Evolutionary conservation across 441 rosid species (phyloP).

Genomic region (Rhodomyrtus psidioides): DNA sequence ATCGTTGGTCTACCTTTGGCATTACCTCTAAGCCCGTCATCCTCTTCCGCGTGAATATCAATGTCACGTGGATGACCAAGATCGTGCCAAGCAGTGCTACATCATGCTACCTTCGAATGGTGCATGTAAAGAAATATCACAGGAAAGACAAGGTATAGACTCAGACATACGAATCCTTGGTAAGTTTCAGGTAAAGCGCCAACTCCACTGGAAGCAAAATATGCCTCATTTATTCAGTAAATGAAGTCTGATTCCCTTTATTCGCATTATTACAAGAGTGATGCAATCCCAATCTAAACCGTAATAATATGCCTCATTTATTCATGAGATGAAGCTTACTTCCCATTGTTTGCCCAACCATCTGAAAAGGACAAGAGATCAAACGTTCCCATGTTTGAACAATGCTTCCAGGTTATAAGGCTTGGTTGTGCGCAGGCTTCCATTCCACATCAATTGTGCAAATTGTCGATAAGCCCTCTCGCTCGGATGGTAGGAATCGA

Average conservation of each 20-base stretch:
- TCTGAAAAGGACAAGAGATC: not conserved
- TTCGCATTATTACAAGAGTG: not conserved
- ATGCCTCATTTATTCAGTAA: not conserved
- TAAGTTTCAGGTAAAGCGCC: not conserved
- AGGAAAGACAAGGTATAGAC: not conserved
- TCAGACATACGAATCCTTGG: not conserved
- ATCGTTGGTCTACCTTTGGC: no score
- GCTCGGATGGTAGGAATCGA: slow-evolving; percentile 4
- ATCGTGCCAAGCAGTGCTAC: no score
- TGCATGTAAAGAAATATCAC: not conserved
- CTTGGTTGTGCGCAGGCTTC: not conserved
- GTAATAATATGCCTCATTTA: not conserved
- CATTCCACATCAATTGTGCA: not conserved
- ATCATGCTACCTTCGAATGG: not conserved
- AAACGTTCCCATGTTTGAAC: not conserved
- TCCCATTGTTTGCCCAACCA: not conserved
- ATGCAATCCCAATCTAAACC: not conserved
- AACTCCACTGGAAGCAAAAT: not conserved
- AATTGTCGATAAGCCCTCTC: slow-evolving; percentile 2
- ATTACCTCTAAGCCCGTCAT: no score
- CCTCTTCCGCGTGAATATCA: no score
- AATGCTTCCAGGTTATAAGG: not conserved
- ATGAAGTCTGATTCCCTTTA: not conserved
- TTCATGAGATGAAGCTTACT: not conserved
- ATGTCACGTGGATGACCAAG: no score